These are phyloP conservation scores for Lachancea nothofagi DNA, from an alignment of 805 yeast genomes.

Conservation along the genomic window DNA sequence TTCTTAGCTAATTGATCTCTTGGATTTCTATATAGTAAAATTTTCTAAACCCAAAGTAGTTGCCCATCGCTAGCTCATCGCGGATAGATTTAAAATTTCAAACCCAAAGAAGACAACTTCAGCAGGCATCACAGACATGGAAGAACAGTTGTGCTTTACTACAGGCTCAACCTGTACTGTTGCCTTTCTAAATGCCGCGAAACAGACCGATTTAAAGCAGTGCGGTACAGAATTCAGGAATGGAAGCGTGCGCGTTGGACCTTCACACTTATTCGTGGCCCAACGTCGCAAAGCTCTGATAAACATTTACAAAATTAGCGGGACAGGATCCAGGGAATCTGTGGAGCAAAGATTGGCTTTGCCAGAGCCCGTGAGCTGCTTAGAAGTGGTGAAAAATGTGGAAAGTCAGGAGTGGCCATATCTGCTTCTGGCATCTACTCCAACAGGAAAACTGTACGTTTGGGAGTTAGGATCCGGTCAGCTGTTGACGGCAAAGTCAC, in stretches of 20 bases:
- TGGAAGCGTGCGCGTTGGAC: conserved; percentile 51
- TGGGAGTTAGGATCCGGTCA: conserved; percentile 85
- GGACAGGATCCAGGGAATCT: conserved; percentile 38
- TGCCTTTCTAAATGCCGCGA: conserved; percentile 26
- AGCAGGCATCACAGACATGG: conserved; percentile 13
- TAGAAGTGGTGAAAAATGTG: conserved; percentile 26
- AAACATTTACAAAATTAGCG: conserved; percentile 56
- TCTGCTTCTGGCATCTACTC: conserved; percentile 58
- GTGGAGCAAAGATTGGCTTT: conserved; percentile 76
- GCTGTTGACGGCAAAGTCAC: conserved; percentile 61
- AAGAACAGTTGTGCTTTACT: conserved; percentile 30
- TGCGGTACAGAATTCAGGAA: conserved; percentile 42
- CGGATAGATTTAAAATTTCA: conserved; percentile 7
- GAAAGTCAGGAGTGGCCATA: conserved; percentile 42
- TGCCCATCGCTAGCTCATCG: conserved; percentile 8
- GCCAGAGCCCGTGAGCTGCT: conserved; percentile 67
- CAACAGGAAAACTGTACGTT: conserved; percentile 64
- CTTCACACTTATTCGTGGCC: conserved; percentile 56
- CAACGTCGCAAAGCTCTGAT: conserved; percentile 68
- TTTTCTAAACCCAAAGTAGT: conserved; percentile 20
- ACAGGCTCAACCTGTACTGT: conserved; percentile 28
- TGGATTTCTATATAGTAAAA: conserved; percentile 1
- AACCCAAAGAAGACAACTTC: neutral
- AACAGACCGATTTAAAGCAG: conserved; percentile 30
- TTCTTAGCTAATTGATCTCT: neutral